Base-by-base conservation (phyloP, 2,329 filamentous ascomycete genomes). In the Botrytis squamosa region DNA sequence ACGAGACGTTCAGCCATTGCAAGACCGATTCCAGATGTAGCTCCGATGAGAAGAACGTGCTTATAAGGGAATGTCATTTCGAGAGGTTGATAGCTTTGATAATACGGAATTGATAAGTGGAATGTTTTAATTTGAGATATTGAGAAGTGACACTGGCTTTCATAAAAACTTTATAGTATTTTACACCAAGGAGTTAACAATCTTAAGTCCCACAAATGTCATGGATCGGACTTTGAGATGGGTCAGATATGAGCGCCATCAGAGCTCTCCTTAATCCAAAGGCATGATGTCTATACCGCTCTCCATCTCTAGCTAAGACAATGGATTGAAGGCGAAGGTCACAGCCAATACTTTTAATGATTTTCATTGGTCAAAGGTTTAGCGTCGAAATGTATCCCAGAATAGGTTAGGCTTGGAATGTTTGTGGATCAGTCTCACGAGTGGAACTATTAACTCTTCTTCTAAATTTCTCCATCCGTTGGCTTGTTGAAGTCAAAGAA, bases 1-100 rank as follows among this genome's bases (percentile, higher is more conserved):
- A 89, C 76, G 67, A 88, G 79, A 22, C 81, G 83, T 63, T 83
- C 80, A 12, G 80, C 81, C 72, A 88, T 81, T 4, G 83, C 85
- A 62, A 76, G 78, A 72, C 87, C 87, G 71, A 89, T 89, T 64
- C 87, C 87, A 1, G 85, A 83, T 0, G 87, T 88, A n/a, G 86
- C 86, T 22, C 87, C 87, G 57, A 89, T 82, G 60, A 90, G 78
- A 71, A 90, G 85, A 40, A 88, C 82, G 52, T 85, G 85, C 69
- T 87, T 88, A 80, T 89, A 89, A 10, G 82, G 84, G 79, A 88
- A 89, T 9, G 84, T 75, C 87, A 88, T 88, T 40, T 8, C 38
- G 52, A 36, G 52, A 36, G 10, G 16, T 14, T 60, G 38, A 9
- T 25, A 4, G 36, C 14, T 59, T 9, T 20, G 1, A 10, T 68